Base-by-base conservation (phyloP, 768 basidiomycete species). In the Collybia sordida region DNA sequence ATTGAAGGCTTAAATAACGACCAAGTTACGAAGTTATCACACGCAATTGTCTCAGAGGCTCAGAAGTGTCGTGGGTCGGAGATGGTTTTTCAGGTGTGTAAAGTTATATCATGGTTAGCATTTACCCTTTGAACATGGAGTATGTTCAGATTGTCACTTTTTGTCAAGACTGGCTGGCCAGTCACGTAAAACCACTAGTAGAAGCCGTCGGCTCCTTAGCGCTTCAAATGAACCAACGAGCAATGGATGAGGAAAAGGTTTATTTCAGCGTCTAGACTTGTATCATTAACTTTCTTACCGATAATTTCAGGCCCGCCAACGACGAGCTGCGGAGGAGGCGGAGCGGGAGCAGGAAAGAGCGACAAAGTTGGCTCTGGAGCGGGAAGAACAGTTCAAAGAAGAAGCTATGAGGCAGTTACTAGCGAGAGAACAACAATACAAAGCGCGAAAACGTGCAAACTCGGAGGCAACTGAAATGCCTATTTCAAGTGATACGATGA, bases 201-300 rank as follows among this genome's bases (percentile, higher is more conserved):
- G 85, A 89, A 63, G 77, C 73, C 6, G 70, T 73, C 11, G 86
- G 85, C 14, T 93, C 91, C 0, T 75, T 93, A 3, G 90, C 90
- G 9, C 72, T 80, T 4, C 80, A 92, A 63, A 92, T 93, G 91
- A 85, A 73, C 40, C 79, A 77, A 54, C 80, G 91, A 24, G 88
- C 88, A 0, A 68, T 72, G 53, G 85, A 88, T 43, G 83, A 86
- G 64, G 84, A 90, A 58, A 73, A 72, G 57, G 89, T 86, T 44
- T 45, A 77, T 62, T 28, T 42, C 14, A 5, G 25, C 15, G 42
- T 47, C n/a, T 18, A 25, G 38, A 24, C 39, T 23, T 24, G 23
- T 18, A n/a, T 8, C 7, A 28, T 50, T 14, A 45, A 42, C 9
- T 35, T 21, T 7, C 34, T 36, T 17, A 42, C n/a, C 14, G 18